Conservation (phyloP, 768 basidiomycete species). For the Sutorius australiensis region DNA sequence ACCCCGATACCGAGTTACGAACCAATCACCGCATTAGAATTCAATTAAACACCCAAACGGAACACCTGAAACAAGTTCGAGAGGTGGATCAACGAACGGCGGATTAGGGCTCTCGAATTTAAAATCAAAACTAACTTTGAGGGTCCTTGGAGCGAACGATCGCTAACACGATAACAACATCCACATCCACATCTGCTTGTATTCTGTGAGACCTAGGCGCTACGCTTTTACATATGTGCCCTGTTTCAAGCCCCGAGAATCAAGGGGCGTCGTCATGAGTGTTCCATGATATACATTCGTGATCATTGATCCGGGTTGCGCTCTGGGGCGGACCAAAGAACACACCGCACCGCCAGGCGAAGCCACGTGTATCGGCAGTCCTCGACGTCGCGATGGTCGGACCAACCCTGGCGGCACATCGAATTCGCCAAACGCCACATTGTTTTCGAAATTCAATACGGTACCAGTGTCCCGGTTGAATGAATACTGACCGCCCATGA, state of each 20-base stretch:
- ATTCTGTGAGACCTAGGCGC: neutral
- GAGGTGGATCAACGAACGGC: neutral
- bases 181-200: neutral
- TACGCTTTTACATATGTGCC: neutral
- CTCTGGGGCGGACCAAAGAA: neutral
- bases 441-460: neutral
- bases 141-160: no score
- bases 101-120: neutral
- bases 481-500: neutral
- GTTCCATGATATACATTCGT: neutral
- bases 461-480: neutral
- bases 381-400: neutral
- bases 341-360: neutral
- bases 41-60: neutral
- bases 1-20: neutral
- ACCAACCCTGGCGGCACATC: neutral
- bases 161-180: neutral
- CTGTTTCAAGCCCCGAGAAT: neutral
- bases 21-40: neutral
- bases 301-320: neutral
- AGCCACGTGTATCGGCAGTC: neutral
- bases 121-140: neutral
- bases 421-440: no score
- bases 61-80: neutral
- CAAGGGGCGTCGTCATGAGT: neutral